Evolutionary conservation across 2,329 filamentous ascomycete species (phyloP).

Genomic region (Zopfia rhizophila): DNA sequence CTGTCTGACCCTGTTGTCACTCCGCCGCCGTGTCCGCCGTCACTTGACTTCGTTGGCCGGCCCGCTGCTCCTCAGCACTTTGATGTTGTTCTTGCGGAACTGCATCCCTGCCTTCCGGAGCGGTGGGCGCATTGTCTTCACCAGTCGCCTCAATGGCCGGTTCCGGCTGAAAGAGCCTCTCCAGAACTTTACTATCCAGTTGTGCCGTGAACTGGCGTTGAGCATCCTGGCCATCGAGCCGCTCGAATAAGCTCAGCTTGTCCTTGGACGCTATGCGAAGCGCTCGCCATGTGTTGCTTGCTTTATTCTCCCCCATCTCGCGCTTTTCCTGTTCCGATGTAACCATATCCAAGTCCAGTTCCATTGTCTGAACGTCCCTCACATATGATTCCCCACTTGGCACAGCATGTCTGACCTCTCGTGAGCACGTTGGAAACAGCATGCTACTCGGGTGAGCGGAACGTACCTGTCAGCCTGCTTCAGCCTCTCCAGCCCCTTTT

Average conservation of each 20-base stretch:
- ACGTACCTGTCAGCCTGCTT: constrained; percentile 68
- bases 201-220: no score
- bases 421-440: constrained; percentile 34
- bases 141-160: constrained; percentile 44
- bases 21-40: constrained; percentile 41
- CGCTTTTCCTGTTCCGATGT: constrained; percentile 70
- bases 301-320: constrained; percentile 74
- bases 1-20: constrained; percentile 37
- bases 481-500: constrained; percentile 73
- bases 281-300: constrained; percentile 90
- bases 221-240: constrained; percentile 86
- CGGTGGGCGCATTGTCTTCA: constrained; percentile 44
- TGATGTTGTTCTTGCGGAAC: constrained; percentile 49
- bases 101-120: constrained; percentile 48
- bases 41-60: constrained; percentile 51
- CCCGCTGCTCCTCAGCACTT: constrained; percentile 53
- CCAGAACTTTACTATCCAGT: constrained; percentile 73
- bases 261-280: constrained; percentile 80
- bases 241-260: constrained; percentile 83
- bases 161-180: constrained; percentile 59
- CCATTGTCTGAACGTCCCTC: constrained; percentile 77
- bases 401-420: constrained; percentile 67
- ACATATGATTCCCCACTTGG: constrained; percentile 78
- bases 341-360: constrained; percentile 88
- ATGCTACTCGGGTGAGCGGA: constrained; percentile 38